Conservation (phyloP, 768 basidiomycete genomes). For the Scleroderma bovista region DNA sequence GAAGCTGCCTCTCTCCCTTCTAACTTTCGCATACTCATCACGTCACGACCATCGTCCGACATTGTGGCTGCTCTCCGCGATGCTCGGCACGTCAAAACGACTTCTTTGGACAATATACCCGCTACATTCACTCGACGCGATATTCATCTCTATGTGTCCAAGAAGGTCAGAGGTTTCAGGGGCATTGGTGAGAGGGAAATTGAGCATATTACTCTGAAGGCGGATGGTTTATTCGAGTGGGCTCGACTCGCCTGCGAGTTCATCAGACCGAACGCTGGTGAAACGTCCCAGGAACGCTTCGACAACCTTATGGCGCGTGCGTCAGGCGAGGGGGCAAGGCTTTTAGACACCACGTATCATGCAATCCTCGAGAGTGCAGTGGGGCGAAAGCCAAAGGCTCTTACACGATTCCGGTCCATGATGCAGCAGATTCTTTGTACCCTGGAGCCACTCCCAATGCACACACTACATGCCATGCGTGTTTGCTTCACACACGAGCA, state of each 20-base stretch:
- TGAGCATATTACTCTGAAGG: neutral
- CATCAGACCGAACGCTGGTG: neutral
- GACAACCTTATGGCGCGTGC: neutral
- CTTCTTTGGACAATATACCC: neutral
- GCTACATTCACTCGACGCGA: neutral
- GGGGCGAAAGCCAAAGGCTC: neutral
- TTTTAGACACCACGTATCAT: neutral
- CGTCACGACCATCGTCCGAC: neutral
- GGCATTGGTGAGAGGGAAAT: neutral
- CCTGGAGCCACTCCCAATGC: neutral
- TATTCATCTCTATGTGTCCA: neutral
- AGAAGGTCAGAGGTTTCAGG: neutral
- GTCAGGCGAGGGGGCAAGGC: neutral
- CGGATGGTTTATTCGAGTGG: neutral
- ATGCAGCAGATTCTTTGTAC: neutral
- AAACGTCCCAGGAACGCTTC: neutral
- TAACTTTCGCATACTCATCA: neutral
- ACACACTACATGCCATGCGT: neutral
- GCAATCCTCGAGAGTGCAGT: neutral
- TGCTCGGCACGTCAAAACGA: neutral
- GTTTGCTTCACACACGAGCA: neutral
- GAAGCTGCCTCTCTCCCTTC: neutral
- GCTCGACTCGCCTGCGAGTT: too few relatives aligned
- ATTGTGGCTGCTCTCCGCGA: neutral
- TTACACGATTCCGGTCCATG: neutral